These are phyloP conservation scores for Ceratocystis lukuohia DNA, from an alignment of 2,329 filamentous ascomycete species.

Conservation along the genomic window DNA sequence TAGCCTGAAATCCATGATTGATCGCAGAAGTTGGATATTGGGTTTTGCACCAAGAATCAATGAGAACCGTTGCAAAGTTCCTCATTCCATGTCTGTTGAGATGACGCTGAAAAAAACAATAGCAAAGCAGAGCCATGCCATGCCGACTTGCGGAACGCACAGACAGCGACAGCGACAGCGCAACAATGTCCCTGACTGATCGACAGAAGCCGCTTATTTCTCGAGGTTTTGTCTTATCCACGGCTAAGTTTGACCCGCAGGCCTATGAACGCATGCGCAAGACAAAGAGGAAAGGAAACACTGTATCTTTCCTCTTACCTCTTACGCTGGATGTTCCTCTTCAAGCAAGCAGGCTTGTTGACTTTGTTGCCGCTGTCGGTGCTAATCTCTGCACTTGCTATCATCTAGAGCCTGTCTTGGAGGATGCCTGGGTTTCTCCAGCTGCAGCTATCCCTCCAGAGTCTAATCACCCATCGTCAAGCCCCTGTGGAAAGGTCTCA, in stretches of 20 bases:
- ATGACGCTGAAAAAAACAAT: neutral
- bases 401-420: neutral
- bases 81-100: neutral
- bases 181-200: neutral
- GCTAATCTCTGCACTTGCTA: neutral
- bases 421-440: neutral
- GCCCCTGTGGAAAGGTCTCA: conserved; percentile 1
- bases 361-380: neutral
- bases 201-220: neutral
- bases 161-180: neutral
- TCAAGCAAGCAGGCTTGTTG: no score
- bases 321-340: neutral
- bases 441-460: neutral
- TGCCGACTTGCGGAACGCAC: neutral
- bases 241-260: neutral
- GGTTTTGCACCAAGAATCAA: conserved; percentile 1
- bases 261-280: neutral
- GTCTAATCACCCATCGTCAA: neutral
- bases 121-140: neutral
- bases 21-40: neutral
- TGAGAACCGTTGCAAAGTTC: neutral
- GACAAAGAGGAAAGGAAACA: neutral
- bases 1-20: neutral
- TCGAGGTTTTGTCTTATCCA: neutral
- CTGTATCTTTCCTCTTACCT: no score